Evolutionary conservation across 2,329 filamentous ascomycete species (phyloP).

Genomic region (Fusarium anthophilum): DNA sequence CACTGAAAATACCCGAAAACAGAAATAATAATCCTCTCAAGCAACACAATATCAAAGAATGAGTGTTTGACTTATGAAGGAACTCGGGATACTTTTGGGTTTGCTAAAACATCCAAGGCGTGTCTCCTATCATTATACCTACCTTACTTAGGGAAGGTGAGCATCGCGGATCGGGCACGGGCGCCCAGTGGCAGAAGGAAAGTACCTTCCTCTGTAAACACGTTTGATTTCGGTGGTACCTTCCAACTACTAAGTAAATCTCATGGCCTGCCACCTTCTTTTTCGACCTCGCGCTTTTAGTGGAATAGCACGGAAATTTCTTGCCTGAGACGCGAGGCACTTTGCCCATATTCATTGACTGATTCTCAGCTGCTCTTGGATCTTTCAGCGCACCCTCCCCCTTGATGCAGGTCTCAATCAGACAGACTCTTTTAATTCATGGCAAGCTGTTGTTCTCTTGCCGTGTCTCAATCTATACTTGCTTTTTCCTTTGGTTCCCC

Average conservation of each 20-base stretch:
- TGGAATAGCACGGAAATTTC: neutral
- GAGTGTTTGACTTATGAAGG: neutral
- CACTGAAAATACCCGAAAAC: neutral
- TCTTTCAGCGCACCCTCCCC: neutral
- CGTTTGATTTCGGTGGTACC: conserved; percentile 27
- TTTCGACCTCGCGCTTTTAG: conserved; percentile 2
- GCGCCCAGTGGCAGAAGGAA: neutral
- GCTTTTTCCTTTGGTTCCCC: neutral
- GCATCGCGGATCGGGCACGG: neutral
- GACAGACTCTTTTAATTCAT: neutral
- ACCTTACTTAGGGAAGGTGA: neutral
- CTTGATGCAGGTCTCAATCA: neutral
- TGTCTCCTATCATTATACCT: neutral
- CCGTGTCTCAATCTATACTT: neutral
- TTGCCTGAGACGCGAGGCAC: neutral
- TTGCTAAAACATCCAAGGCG: neutral
- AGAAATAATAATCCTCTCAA: neutral
- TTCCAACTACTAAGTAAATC: neutral
- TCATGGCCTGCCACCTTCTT: conserved; percentile 7
- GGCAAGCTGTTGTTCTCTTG: neutral
- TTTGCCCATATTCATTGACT: neutral
- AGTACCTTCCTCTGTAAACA: conserved; percentile 1
- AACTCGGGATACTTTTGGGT: neutral
- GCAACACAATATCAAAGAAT: neutral
- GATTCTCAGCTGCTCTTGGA: neutral